phyloP scores from a whole-genome alignment of 2,329 filamentous ascomycete genomes.

The Aaosphaeria pasadenensis region DNA sequence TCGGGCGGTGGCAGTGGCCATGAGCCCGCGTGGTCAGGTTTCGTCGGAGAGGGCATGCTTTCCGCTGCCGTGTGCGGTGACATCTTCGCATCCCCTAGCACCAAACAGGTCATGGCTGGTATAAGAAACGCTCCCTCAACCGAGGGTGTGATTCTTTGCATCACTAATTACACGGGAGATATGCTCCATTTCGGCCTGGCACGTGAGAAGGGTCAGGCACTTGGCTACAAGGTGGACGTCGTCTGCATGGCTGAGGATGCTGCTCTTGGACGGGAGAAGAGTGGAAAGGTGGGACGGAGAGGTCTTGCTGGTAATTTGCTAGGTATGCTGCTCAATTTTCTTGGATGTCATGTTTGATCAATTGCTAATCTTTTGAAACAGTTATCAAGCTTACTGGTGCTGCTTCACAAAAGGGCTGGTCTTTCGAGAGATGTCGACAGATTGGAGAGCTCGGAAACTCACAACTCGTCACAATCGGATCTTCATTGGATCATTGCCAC shows the following conservation, averaged over 20 bases:
- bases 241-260: slow-evolving; percentile 51
- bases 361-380: slow-evolving; percentile 14
- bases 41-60: slow-evolving; percentile 49
- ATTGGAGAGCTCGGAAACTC: slow-evolving; percentile 45
- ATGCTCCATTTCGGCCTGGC: slow-evolving; percentile 51
- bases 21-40: slow-evolving; percentile 49
- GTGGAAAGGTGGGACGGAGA: slow-evolving; percentile 47
- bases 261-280: slow-evolving; percentile 47
- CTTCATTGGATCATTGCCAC: slow-evolving; percentile 52
- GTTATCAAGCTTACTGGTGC: slow-evolving; percentile 48
- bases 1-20: slow-evolving; percentile 49
- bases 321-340: slow-evolving; percentile 17
- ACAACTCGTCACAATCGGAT: slow-evolving; percentile 50
- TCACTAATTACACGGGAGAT: slow-evolving; percentile 51
- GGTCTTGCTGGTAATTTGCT: slow-evolving; percentile 52
- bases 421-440: slow-evolving; percentile 44
- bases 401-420: slow-evolving; percentile 43
- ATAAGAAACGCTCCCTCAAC: slow-evolving; percentile 46
- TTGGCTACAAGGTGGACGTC: slow-evolving; percentile 46
- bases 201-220: slow-evolving; percentile 44
- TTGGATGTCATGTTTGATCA: neutral
- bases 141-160: slow-evolving; percentile 47
- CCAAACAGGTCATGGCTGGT: slow-evolving; percentile 50
- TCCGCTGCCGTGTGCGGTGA: slow-evolving; percentile 48
- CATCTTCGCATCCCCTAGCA: slow-evolving; percentile 48